phyloP scores from a whole-genome alignment of 441 rosid genomes.

The Corymbia citriodora region DNA sequence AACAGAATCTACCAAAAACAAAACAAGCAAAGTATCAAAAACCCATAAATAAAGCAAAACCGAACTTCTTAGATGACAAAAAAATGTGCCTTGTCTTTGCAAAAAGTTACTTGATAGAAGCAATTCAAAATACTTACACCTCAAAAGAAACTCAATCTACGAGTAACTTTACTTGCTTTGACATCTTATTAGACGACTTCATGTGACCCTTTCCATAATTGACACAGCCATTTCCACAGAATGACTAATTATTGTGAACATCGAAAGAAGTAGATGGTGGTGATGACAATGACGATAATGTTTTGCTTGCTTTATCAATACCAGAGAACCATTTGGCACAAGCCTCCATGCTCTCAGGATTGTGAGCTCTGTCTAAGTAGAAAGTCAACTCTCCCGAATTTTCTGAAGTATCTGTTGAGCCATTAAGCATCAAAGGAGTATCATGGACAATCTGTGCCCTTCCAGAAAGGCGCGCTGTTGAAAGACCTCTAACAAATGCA shows the following conservation, averaged over 20 bases:
- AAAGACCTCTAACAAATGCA: conserved; percentile 72
- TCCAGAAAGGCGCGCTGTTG: conserved; percentile 67
- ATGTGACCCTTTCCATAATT: conserved; percentile 10
- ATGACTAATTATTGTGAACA: conserved; percentile 11
- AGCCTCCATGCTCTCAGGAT: conserved; percentile 93
- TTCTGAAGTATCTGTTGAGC: conserved; percentile 20
- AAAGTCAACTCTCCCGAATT: conserved; percentile 61
- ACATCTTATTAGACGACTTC: conserved; percentile 26
- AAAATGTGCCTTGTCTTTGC: not conserved
- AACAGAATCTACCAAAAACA: conserved; percentile 52
- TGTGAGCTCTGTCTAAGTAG: conserved; percentile 96
- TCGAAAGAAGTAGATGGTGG: conserved; percentile 8
- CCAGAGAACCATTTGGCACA: conserved; percentile 91
- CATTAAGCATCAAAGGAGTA: conserved; percentile 23
- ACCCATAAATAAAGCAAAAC: not conserved
- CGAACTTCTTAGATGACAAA: not conserved
- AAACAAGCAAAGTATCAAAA: not conserved
- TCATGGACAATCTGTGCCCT: conserved; percentile 76
- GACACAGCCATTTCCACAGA: conserved; percentile 28
- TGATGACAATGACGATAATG: conserved; percentile 10
- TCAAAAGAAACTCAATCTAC: not conserved
- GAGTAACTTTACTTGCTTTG: conserved; percentile 49
- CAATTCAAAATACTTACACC: not conserved
- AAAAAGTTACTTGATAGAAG: not conserved
- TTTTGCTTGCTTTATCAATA: conserved; percentile 33